A percentile compares a stretch with the other conserved stretches of the same genome.
Conservation (phyloP, 345 rosid genomes). For the Hibiscus syriacus region DNA sequence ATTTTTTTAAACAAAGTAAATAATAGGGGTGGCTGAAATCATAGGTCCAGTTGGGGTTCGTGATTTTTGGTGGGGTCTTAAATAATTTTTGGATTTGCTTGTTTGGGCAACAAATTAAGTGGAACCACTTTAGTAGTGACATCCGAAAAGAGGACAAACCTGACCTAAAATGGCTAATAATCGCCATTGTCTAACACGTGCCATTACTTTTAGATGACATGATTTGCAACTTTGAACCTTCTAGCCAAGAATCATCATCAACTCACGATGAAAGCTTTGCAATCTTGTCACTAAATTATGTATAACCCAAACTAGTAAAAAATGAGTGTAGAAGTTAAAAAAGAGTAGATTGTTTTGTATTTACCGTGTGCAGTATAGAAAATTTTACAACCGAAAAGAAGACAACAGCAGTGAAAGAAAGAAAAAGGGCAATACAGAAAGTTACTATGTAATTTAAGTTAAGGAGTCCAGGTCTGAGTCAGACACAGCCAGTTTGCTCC, state of each 20-base stretch:
- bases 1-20: too few relatives aligned
- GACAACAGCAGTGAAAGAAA: too few relatives aligned
- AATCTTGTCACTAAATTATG: neutral
- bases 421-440: neutral
- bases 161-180: neutral
- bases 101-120: neutral
- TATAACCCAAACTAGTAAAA: too few relatives aligned
- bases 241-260: constrained; percentile 1
- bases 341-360: neutral
- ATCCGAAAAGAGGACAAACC: neutral
- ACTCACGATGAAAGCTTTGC: constrained; percentile 12
- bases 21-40: too few relatives aligned
- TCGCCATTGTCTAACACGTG: neutral
- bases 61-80: too few relatives aligned
- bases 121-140: neutral
- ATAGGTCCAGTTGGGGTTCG: too few relatives aligned
- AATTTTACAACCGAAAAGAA: neutral
- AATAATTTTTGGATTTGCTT: neutral
- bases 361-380: neutral
- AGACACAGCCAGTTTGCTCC: constrained; percentile 25
- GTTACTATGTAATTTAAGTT: neutral
- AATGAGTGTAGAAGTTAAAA: neutral
- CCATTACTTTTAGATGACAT: neutral
- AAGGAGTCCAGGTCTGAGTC: neutral
- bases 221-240: neutral